Percentiles rank a stretch among this genome's conserved stretches.
These are phyloP conservation scores for Pelagomonas calceolata DNA, from an alignment of 108 stramenopile genomes.

Conservation along the genomic window DNA sequence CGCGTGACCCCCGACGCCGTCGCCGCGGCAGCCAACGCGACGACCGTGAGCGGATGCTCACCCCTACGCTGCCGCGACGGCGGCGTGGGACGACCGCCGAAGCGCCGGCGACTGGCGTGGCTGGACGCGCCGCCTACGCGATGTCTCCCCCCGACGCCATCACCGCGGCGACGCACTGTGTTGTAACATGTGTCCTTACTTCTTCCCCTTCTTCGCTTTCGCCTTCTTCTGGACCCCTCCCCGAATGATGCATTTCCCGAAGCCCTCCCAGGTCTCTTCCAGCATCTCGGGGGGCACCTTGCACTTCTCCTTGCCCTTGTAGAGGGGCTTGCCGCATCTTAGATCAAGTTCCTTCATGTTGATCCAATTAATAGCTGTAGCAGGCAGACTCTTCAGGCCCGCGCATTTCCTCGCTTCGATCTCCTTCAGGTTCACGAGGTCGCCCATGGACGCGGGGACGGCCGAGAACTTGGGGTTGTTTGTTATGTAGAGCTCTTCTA, in stretches of 20 bases:
- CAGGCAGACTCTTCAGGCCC: constrained; percentile 26
- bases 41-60: no score
- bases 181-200: no score
- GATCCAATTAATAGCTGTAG: constrained; percentile 19
- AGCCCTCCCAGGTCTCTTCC: constrained; percentile 15
- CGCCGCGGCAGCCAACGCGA: no score
- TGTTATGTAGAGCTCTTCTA: constrained; percentile 32
- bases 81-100: no score
- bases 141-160: no score
- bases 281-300: constrained; percentile 40
- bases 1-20: no score
- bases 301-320: constrained; percentile 44
- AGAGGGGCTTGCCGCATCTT: constrained; percentile 28
- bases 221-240: constrained; percentile 41
- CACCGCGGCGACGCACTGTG: no score
- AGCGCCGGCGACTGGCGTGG: no score
- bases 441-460: constrained; percentile 20
- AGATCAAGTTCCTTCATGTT: constrained; percentile 26
- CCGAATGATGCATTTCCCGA: constrained; percentile 23
- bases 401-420: constrained; percentile 29
- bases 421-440: constrained; percentile 26
- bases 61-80: no score
- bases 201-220: constrained; percentile 13
- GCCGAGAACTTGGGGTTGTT: constrained; percentile 32
- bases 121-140: no score